Evolutionary conservation across 495 filamentous ascomycete genomes (phyloP), one percentile per base, ranked within the genome.

Genomic region (Hyaloscypha hepaticicola): DNA sequence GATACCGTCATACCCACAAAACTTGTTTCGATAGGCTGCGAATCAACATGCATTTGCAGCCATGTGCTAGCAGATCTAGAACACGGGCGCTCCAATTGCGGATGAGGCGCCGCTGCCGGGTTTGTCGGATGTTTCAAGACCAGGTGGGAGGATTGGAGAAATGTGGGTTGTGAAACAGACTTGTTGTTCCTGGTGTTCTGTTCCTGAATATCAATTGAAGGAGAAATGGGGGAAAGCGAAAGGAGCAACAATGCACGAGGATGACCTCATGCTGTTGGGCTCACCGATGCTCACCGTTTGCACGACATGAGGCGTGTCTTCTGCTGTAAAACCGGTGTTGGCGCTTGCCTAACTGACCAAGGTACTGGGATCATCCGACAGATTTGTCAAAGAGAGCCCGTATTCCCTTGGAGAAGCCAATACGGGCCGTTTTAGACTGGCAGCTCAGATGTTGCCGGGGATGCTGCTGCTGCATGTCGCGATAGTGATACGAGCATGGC

Each of bases 1-100:
- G 5, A 63, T 63, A 51, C 61, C 7, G 61, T 64, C 61, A 64
- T 64, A 31, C 25, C 52, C 52, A 64, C 38, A 45, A 48, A 49
- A 21, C 34, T 25, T 24, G 16, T 29, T 56, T 19, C 52, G 24
- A 53, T n/a, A 8, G 24, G 6, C 26, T 57, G 55, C 55, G 22
- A 57, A 41, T 38, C 52, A 64, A 50, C 22, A 6, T 19, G 48
- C 33, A 28, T 22, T 53, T 55, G 57, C 26, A 59, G 26, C 31
- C 6, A 45, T 14, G 7, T 4, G 38, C 38, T 45, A 16, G 38
- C 38, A 45, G 38, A 45, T 19, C 38, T 53, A 24, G 25, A 26
- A 24, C 5, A 4, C 24, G 16, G 50, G 21, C 25, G 12, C 21
- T 25, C 50, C 21, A 53, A 53, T 53, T 27, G 50, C 50, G 21